A percentile compares a stretch with the other conserved stretches of the same genome.
Conservation (phyloP, 768 basidiomycete genomes). For the Mycena pura region DNA sequence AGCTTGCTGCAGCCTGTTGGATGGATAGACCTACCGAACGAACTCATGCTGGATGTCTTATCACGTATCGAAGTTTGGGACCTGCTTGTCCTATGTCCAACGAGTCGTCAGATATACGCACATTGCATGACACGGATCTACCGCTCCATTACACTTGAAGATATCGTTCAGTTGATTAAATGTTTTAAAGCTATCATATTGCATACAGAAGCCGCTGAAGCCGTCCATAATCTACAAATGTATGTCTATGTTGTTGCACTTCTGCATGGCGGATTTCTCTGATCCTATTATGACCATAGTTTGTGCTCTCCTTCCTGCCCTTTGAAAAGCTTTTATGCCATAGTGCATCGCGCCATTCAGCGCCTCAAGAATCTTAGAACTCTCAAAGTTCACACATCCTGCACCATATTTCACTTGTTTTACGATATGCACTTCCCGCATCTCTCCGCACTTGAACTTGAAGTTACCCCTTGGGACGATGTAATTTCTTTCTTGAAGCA, state of each 20-base stretch:
- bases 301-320: background rate
- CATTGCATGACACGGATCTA: slow-evolving; percentile 3
- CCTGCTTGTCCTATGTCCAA: background rate
- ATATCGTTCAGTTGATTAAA: background rate
- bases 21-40: slow-evolving; percentile 1
- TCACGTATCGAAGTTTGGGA: background rate
- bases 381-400: background rate
- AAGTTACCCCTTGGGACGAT: background rate
- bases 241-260: too few relatives aligned
- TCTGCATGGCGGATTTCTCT: background rate
- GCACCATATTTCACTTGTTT: background rate
- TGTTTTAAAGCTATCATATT: background rate
- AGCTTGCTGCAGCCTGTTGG: too few relatives aligned
- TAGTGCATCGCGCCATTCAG: background rate
- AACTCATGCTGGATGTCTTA: background rate
- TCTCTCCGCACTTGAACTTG: background rate
- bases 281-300: background rate
- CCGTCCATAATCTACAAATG: slow-evolving; percentile 1
- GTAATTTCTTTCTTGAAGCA: background rate
- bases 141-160: background rate
- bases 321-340: background rate
- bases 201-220: background rate
- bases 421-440: background rate
- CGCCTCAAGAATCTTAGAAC: background rate
- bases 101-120: background rate